A percentile compares a stretch with the other conserved stretches of the same genome.
These are phyloP conservation scores for Neofusicoccum ribis DNA, from an alignment of 2,329 filamentous ascomycete species.

Conservation along the genomic window DNA sequence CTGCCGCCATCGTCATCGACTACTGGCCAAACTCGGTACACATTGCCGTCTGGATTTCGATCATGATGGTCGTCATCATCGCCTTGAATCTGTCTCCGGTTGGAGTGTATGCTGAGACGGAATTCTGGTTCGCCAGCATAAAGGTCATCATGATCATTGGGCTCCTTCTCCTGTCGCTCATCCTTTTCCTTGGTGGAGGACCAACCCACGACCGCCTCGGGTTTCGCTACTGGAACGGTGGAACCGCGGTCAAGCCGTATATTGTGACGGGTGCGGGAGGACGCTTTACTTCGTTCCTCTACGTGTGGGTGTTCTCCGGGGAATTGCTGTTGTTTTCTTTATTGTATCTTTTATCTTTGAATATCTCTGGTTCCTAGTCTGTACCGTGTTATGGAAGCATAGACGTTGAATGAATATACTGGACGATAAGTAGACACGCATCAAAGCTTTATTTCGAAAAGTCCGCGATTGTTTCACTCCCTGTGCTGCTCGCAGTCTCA, in stretches of 20 bases:
- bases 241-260: slow-evolving; percentile 58
- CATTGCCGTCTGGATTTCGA: slow-evolving; percentile 10
- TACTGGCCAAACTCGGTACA: slow-evolving; percentile 37
- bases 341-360: too few relatives aligned
- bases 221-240: slow-evolving; percentile 64
- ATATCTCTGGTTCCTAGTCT: too few relatives aligned
- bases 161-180: slow-evolving; percentile 39
- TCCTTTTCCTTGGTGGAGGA: slow-evolving; percentile 42
- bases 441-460: too few relatives aligned
- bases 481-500: too few relatives aligned
- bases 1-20: slow-evolving; percentile 37
- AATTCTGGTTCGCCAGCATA: slow-evolving; percentile 49
- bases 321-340: too few relatives aligned
- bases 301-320: slow-evolving; percentile 55
- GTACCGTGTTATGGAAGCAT: too few relatives aligned
- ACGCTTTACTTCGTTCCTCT: slow-evolving; percentile 53
- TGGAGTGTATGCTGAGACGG: slow-evolving; percentile 40
- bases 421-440: too few relatives aligned
- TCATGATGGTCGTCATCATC: background rate
- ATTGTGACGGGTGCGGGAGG: slow-evolving; percentile 57
- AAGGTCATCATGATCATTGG: slow-evolving; percentile 48
- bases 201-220: slow-evolving; percentile 60
- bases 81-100: slow-evolving; percentile 11
- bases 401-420: too few relatives aligned
- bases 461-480: too few relatives aligned